phyloP scores from a whole-genome alignment of 2,329 filamentous ascomycete genomes.

The Sclerotinia nivalis region DNA sequence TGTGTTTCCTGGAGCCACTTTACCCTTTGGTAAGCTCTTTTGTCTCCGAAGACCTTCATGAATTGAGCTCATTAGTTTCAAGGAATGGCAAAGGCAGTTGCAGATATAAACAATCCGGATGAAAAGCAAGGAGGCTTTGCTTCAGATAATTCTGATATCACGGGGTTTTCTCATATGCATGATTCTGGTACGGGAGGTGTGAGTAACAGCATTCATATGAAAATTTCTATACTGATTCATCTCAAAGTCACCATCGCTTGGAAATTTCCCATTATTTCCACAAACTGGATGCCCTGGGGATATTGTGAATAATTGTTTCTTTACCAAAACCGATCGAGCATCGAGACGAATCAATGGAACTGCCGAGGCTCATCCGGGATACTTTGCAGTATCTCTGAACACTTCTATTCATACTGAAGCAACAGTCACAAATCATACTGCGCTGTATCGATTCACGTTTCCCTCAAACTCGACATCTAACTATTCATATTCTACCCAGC shows the following conservation, averaged over 20 bases:
- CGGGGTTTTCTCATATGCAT: slow-evolving; percentile 44
- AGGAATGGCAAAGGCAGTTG: slow-evolving; percentile 51
- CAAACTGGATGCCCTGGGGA: slow-evolving; percentile 62
- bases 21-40: slow-evolving; percentile 49
- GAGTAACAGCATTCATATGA: neutral
- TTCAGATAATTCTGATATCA: slow-evolving; percentile 46
- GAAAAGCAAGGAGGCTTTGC: slow-evolving; percentile 60
- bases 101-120: slow-evolving; percentile 51
- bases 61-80: slow-evolving; percentile 42
- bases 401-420: slow-evolving; percentile 63
- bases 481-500: neutral
- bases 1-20: slow-evolving; percentile 57
- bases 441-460: slow-evolving; percentile 67
- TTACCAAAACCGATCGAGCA: slow-evolving; percentile 52
- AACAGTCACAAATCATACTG: slow-evolving; percentile 65
- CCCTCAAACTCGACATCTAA: slow-evolving; percentile 43
- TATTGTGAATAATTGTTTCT: slow-evolving; percentile 62
- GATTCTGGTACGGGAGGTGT: slow-evolving; percentile 49
- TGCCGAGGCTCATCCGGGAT: slow-evolving; percentile 61
- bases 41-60: no score
- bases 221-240: slow-evolving; percentile 2
- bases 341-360: slow-evolving; percentile 46
- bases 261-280: slow-evolving; percentile 73
- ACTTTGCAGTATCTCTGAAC: slow-evolving; percentile 62
- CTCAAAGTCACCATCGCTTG: slow-evolving; percentile 56